phyloP scores from a whole-genome alignment of 2,329 filamentous ascomycete genomes.

The Zasmidium angulare region DNA sequence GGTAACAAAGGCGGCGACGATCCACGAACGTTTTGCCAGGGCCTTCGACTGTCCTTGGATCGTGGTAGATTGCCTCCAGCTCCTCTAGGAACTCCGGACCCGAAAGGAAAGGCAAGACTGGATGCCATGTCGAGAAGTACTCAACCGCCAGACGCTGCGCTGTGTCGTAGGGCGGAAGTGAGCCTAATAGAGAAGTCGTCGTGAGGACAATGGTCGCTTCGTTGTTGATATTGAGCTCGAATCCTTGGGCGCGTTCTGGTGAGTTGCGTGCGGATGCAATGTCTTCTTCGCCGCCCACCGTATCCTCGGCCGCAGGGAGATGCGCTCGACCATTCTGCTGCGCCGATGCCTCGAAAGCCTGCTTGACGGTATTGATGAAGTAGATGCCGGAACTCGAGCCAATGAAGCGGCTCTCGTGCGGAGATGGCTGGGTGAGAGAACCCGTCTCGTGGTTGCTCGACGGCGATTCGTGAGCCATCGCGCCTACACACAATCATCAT shows the following conservation, averaged over 20 bases:
- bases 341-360: conserved; percentile 45
- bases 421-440: conserved; percentile 19
- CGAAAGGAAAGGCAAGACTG: conserved; percentile 53
- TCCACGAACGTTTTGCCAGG: conserved; percentile 21
- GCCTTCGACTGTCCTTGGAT: conserved; percentile 29
- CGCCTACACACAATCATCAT: no score
- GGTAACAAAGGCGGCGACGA: conserved; percentile 29
- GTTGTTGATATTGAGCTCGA: conserved; percentile 18
- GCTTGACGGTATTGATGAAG: conserved; percentile 55
- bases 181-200: conserved; percentile 16
- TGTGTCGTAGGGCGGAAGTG: conserved; percentile 33
- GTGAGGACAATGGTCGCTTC: conserved; percentile 17
- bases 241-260: conserved; percentile 17
- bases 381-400: conserved; percentile 55
- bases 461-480: conserved; percentile 20
- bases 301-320: conserved; percentile 21
- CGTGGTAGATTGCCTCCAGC: conserved; percentile 46
- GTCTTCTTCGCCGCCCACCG: conserved; percentile 25
- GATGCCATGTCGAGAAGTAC: conserved; percentile 55
- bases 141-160: conserved; percentile 47
- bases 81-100: conserved; percentile 50
- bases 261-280: conserved; percentile 19
- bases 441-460: conserved; percentile 23
- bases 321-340: conserved; percentile 8
- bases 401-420: conserved; percentile 40